A percentile compares a stretch with the other conserved stretches of the same genome.
Conservation (phyloP, 106 monocot species). For the Ottelia alismoides region DNA sequence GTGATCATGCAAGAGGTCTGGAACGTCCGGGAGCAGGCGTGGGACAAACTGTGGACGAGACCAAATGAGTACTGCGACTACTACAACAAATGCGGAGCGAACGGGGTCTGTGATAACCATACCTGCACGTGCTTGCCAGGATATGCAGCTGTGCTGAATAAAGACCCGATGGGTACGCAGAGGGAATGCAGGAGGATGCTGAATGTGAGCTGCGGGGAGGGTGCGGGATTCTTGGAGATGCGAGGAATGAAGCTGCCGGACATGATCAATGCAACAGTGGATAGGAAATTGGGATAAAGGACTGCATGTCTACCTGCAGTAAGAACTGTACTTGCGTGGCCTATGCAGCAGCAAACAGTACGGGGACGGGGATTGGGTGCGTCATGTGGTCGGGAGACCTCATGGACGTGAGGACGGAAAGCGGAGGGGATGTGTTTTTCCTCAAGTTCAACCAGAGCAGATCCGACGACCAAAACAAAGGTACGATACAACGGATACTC, state of each 20-base stretch:
- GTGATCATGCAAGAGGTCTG: neutral
- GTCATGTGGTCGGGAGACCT: constrained; percentile 9
- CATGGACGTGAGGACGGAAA: neutral
- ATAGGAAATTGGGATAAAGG: neutral
- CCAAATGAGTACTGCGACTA: no score
- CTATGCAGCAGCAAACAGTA: constrained; percentile 2
- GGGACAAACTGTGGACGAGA: neutral
- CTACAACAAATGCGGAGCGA: no score
- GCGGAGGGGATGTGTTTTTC: no score
- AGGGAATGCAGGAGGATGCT: constrained; percentile 1
- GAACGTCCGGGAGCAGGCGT: neutral
- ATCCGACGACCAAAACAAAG: no score
- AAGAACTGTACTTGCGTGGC: constrained; percentile 9
- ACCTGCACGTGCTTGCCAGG: constrained; percentile 7
- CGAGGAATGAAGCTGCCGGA: neutral
- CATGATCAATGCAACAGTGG: no score
- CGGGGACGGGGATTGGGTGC: constrained; percentile 4
- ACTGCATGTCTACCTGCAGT: neutral
- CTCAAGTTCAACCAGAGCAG: no score
- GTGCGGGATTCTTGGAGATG: constrained; percentile 1
- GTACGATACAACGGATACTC: no score
- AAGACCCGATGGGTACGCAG: neutral
- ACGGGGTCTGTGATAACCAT: neutral
- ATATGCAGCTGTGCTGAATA: neutral
- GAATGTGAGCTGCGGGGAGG: no score